phyloP scores from a whole-genome alignment of 192 early-diverging fungal species.

The Coemansia sp. region DNA sequence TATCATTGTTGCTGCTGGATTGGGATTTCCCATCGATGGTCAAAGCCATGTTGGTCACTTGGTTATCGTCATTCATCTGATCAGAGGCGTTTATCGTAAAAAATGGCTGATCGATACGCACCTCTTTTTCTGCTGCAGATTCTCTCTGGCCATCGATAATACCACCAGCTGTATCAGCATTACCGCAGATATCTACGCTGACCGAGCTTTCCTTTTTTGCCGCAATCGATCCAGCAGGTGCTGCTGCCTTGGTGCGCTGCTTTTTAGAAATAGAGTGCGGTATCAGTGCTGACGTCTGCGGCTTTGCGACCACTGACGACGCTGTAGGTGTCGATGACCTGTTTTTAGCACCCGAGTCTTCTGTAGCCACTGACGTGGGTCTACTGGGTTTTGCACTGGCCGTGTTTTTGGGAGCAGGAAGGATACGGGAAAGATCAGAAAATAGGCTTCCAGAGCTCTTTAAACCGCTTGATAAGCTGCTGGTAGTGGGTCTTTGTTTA shows the following conservation, averaged over 20 bases:
- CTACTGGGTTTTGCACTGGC: neutral
- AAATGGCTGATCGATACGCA: constrained; percentile 15
- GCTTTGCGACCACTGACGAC: neutral
- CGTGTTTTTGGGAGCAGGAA: constrained; percentile 49
- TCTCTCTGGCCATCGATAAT: constrained; percentile 6
- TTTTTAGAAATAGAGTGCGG: constrained; percentile 44
- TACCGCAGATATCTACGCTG: neutral
- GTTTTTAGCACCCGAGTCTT: neutral
- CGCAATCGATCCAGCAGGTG: neutral
- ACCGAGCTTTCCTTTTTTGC: neutral
- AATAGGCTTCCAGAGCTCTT: constrained; percentile 20
- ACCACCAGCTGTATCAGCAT: neutral
- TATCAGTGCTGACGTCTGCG: constrained; percentile 13
- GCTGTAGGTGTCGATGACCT: neutral
- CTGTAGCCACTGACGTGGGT: neutral
- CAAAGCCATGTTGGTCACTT: neutral
- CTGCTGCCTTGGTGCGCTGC: constrained; percentile 10
- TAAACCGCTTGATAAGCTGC: neutral
- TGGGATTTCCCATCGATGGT: neutral
- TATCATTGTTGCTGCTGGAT: neutral
- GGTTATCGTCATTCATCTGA: neutral
- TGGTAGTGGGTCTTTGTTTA: neutral
- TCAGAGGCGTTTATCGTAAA: constrained; percentile 23
- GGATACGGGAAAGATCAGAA: constrained; percentile 40
- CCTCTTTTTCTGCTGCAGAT: neutral